Conservation (phyloP, 768 basidiomycete species). For the Kwoniella europaea region DNA sequence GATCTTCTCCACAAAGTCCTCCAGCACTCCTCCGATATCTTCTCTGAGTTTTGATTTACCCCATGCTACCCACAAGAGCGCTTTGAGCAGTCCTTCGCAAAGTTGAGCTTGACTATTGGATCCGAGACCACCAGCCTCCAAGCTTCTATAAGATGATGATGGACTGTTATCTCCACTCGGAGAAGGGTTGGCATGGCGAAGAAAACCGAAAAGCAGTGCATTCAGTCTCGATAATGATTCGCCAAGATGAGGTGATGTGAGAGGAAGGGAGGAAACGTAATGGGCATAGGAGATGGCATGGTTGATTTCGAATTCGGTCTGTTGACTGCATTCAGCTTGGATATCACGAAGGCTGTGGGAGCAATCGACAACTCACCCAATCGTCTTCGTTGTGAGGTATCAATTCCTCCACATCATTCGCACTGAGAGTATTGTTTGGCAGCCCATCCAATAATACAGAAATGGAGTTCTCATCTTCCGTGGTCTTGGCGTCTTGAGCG, state of each 20-base stretch:
- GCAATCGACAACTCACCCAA: conserved; percentile 38
- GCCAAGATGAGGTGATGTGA: conserved; percentile 27
- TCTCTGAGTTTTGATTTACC: conserved; percentile 16
- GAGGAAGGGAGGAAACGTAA: conserved; percentile 48
- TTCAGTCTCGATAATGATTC: conserved; percentile 33
- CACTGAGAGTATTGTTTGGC: conserved; percentile 18
- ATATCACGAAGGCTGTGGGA: background rate
- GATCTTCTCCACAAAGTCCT: conserved; percentile 28
- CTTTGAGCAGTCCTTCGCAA: conserved; percentile 39
- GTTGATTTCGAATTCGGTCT: conserved; percentile 51
- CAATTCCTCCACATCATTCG: background rate
- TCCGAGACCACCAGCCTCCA: conserved; percentile 12
- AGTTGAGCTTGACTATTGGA: conserved; percentile 36
- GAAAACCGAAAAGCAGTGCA: conserved; percentile 32
- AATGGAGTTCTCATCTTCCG: conserved; percentile 14
- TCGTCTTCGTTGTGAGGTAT: conserved; percentile 39
- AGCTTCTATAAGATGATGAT: conserved; percentile 35
- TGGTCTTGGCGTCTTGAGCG: conserved; percentile 25
- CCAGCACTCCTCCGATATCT: conserved; percentile 28
- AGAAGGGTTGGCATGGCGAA: conserved; percentile 27
- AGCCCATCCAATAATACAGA: conserved; percentile 32
- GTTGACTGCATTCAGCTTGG: background rate
- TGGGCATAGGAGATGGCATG: conserved; percentile 54
- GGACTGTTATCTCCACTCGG: conserved; percentile 25
- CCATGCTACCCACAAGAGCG: conserved; percentile 45